Conservation (phyloP, 805 yeast species). For the Candida maesae region DNA sequence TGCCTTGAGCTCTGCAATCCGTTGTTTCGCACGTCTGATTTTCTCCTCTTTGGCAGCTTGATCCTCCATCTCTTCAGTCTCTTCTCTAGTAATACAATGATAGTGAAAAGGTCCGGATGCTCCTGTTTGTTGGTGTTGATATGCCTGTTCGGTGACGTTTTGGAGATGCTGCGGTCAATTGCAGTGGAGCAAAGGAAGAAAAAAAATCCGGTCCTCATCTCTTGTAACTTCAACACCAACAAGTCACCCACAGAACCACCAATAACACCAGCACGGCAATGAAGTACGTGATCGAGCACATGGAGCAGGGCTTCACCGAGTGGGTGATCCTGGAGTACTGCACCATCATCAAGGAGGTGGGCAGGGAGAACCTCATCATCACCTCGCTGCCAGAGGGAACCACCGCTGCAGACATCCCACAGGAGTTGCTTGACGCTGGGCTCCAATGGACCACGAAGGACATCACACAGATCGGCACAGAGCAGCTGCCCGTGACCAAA, state of each 20-base stretch:
- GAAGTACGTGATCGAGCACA: conserved; percentile 95
- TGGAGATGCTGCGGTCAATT: not conserved
- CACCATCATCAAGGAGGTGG: conserved; percentile 80
- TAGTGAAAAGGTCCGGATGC: too few relatives aligned
- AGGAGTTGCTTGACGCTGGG: conserved; percentile 52
- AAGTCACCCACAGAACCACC: not conserved
- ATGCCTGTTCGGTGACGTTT: conserved; percentile 1
- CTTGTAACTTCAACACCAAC: conserved; percentile 23
- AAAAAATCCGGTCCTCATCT: not conserved
- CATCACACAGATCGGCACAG: conserved; percentile 41
- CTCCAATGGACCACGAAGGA: conserved; percentile 82
- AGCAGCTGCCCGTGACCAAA: conserved; percentile 39
- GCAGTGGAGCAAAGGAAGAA: too few relatives aligned
- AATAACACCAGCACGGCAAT: conserved; percentile 37
- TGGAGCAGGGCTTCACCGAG: conserved; percentile 95
- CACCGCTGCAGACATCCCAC: conserved; percentile 61
- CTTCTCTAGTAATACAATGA: too few relatives aligned
- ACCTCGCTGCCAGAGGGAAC: conserved; percentile 72
- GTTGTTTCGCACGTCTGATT: conserved; percentile 10
- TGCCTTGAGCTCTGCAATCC: conserved; percentile 11
- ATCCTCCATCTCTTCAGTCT: not conserved
- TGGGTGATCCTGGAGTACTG: conserved; percentile 91
- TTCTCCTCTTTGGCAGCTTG: conserved; percentile 3
- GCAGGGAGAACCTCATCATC: conserved; percentile 66
- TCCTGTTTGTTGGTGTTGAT: too few relatives aligned